Base-by-base conservation (phyloP, 2,329 filamentous ascomycete species). In the Aspergillus brasiliensis region DNA sequence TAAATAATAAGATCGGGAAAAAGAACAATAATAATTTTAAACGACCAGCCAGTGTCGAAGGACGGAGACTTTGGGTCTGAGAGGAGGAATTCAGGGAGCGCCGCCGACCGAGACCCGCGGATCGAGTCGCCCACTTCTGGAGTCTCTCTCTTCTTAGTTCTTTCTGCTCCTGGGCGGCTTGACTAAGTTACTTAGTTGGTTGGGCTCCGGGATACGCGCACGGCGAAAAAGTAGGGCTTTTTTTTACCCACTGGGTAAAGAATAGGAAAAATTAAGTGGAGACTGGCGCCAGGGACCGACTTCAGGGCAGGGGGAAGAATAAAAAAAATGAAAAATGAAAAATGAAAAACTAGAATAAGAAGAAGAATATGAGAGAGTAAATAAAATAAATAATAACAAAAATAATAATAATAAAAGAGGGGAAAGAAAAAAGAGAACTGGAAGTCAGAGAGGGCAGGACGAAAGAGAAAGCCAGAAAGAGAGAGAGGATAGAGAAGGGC, bases 11-110 rank as follows among this genome's bases (percentile, higher is more conserved):
- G 31, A 57, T 48, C 27, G 46, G 55, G 23, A 42, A 46, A 60
- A 42, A 55, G 23, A 58, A 60, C 25, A 53, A 59, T 51, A 58
- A 63, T 60, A 61, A 59, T 62, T 44, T 53, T 47, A 51, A 52
- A 23, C 31, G 56, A 34, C 21, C 46, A 54, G 56, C 53, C 55
- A 54, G 53, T 59, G 46, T 48, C 44, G 38, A 27, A 13, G 42
- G 53, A 56, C 53, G 49, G 23, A 19, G 51, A 44, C 55, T 60
- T 62, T 56, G 56, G 56, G 60, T 54, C 59, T 57, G 54, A 57
- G 56, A 28, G 64, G 56, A 62, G 59, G 59, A 66, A 65, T 67
- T 66, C 65, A 67, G 61, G 64, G 62, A 66, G 64, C 46, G 65
- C 57, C 60, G 61, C 57, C 60, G 61, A 65, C 61, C 59, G 62